Base-by-base conservation (phyloP, 2,329 filamentous ascomycete species). In the Xylaria sp. region DNA sequence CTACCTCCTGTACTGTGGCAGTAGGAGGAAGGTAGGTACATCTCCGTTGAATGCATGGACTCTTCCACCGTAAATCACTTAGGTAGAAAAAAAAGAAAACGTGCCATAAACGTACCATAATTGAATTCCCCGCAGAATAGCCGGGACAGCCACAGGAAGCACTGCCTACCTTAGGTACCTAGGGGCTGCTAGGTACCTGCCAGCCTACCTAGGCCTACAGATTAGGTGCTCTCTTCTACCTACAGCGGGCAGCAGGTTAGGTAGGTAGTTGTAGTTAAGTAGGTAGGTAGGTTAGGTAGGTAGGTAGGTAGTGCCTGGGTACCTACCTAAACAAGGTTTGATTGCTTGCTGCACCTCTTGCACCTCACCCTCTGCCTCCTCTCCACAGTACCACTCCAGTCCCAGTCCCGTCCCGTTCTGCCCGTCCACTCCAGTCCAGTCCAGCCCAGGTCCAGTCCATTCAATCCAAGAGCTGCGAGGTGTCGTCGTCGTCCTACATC, bases 71-170 rank as follows among this genome's bases (percentile, higher is more conserved):
- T 34, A 34, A 34, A 34, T 13, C 29, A 34, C 29, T n/a, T n/a
- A n/a, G n/a, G n/a, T n/a, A n/a, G n/a, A 38, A 49, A 51, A 53
- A 54, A 2, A 43, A 16, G 55, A 58, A 51, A 60, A 55, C 57
- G 49, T 55, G 58, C 57, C 55, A 60, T 43, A 24, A 60, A 60
- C 58, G 49, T 56, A 54, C 58, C 58, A 58, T 37, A 53, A 21
- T 13, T 19, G 11, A 20, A 19, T 37, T 20, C 26, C 2, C 57
- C 58, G 58, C 26, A 39, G 52, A 58, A 58, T 58, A 60, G 11
- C 58, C 58, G 58, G 34, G 37, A 21, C 42, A 20, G 13, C 20
- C 13, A 26, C 41, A 39, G 39, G 39, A 43, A 24, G n/a, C 6
- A 34, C 17, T 13, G 42, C 47, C 17, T 7, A 43, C 24, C 38